phyloP scores from a whole-genome alignment of 2,329 filamentous ascomycete species.

The Trichoderma cornu-damae region DNA sequence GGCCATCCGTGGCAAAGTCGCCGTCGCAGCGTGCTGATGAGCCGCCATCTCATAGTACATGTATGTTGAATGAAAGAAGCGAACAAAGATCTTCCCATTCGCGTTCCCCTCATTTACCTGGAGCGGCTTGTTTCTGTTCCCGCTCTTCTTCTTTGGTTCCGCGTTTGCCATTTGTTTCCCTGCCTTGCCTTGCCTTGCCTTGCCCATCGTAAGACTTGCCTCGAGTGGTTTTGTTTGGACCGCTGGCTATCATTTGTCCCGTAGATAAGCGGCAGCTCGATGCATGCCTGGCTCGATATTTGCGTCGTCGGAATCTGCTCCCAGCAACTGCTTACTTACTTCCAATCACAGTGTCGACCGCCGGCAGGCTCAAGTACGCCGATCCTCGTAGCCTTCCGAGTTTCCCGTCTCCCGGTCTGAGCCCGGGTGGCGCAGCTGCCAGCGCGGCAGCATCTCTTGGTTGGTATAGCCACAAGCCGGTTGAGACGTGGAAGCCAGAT shows the following conservation, averaged over 20 bases:
- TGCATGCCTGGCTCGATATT: background rate
- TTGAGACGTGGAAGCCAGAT: slow-evolving; percentile 62
- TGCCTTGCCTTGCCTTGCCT: background rate
- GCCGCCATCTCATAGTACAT: slow-evolving; percentile 4
- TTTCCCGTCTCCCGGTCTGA: slow-evolving; percentile 63
- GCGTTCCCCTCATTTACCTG: background rate
- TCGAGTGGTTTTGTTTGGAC: background rate
- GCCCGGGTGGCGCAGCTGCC: slow-evolving; percentile 55
- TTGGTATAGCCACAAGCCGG: slow-evolving; percentile 61
- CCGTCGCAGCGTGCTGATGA: slow-evolving; percentile 7
- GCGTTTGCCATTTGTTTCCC: background rate
- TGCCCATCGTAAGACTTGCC: background rate
- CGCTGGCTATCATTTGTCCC: background rate
- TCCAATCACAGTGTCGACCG: slow-evolving; percentile 26
- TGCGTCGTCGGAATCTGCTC: background rate
- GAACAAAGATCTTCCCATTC: background rate
- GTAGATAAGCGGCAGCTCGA: slow-evolving; percentile 3
- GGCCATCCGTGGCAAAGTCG: slow-evolving; percentile 10
- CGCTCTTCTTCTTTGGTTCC: background rate
- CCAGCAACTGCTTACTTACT: slow-evolving; percentile 6
- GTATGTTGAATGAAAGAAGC: slow-evolving; percentile 5
- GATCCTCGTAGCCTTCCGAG: slow-evolving; percentile 68
- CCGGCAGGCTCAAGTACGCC: slow-evolving; percentile 61
- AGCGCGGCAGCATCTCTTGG: slow-evolving; percentile 70
- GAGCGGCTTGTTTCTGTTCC: background rate